Evolutionary conservation across 768 basidiomycete species (phyloP), one percentile per base, ranked within the genome.

Genomic region (Tephrocybe sp.): DNA sequence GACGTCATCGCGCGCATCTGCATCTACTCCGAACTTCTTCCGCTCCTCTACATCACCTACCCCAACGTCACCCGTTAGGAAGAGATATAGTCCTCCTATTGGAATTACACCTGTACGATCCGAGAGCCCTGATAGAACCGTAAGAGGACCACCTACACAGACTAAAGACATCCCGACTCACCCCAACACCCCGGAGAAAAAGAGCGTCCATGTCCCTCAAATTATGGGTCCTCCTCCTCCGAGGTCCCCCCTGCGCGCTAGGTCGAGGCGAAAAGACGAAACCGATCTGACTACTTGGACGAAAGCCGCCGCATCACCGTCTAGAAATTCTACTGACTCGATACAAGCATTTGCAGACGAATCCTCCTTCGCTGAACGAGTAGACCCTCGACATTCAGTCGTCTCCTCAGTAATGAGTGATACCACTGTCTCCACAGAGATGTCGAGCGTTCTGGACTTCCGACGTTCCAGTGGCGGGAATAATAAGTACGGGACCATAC

Each of bases 401-500:
- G 79, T 79, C 9, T 84, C 86, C 6, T 82, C 77, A 52, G 75
- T 72, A 56, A 69, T 81, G 65, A 84, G 83, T 25, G 84, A 86
- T 44, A 70, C 71, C 31, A 70, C 71, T n/a, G 57, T 67, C 26
- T 69, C 72, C 38, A 79, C 78, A 21, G 67, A 67, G 22, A 74
- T 80, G 60, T 87, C 87, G 44, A 87, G 85, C 54, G 67, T 87
- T 50, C 70, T 87, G 45, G 85, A 87, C 61, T 67, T 53, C 44
- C 46, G 52, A 45, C 57, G 56, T 22, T 58, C 52, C 26, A 70
- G 73, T 28, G 68, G 66, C 49, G 71, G 67, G 35, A 71, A 73
- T 54, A 84, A 79, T 61, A 85, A 80, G 62, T 92, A 82, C 65
- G 87, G 83, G 34, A 92, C 90, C 9, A 82, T 92, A 53, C 76